Base-by-base conservation (phyloP, 257 asterid species). In the Solanum phureja region DNA sequence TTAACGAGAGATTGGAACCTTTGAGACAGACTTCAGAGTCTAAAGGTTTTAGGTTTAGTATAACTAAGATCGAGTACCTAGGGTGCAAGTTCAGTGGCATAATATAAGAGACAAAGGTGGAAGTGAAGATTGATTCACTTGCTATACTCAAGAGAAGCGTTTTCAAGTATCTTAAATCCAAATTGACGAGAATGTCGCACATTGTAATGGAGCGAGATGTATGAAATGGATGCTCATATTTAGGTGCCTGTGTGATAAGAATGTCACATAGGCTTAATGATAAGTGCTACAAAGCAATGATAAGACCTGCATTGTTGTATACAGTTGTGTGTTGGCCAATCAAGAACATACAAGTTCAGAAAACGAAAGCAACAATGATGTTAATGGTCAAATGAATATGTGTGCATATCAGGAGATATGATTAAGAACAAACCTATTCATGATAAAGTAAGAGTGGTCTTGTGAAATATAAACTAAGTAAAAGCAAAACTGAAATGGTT, bases 401-500 rank as follows among this genome's bases (percentile, higher is more conserved):
- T 52, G 23, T 14, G 23, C 23, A 52, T 52, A 52, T 6, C 3
- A 52, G 0, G 8, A 19, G 11, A 19, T 0, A 19, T 58, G 11
- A 58, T 21, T 21, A 3, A 58, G 24, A 58, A 21, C 2, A 21
- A 58, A 58, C 2, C 12, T 21, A 58, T 58, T 58, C 11, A 7
- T 3, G 1, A 7, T 58, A 21, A 58, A 8, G 10, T 7, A 8
- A 56, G n/a, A 56, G n/a, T 7, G 0, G 2, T 18, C 4, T 56
- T 56, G 4, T 56, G 11, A 18, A 56, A 56, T 18, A 7, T 56
- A 7, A 56, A 56, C n/a, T 19, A 56, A 56, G 24, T 18, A 56
- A 56, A 56, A 16, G 2, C 2, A 56, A 56, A 0, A 56, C 0
- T 2, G 10, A 56, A 0, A 56, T 6, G 8, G 2, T 0, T 49